Evolutionary conservation across 371 early-diverging fungal genomes (phyloP), one percentile per base, ranked within the genome.

Genomic region (Dinochytrium kinnereticum): DNA sequence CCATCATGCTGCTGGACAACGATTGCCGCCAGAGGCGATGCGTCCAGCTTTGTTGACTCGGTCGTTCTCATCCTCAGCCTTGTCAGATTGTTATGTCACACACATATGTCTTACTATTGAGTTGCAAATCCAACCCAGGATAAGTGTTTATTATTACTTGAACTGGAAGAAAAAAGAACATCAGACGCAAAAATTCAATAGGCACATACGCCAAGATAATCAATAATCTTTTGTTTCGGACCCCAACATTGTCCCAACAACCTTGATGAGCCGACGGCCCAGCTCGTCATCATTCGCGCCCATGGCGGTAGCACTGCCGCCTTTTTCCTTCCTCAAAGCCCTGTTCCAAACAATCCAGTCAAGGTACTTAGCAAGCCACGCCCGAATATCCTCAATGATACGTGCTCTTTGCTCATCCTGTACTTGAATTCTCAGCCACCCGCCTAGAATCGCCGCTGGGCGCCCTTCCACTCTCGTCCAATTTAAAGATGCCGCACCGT

Each of bases 271-370:
- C 55, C 24, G 5, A 21, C 5, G 7, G 17, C 55, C 55, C 7
- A 53, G 5, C 24, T 53, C 55, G 10, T 53, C 55, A 26, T 53
- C 55, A 19, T 19, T 53, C n/a, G 5, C 26, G 49, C 57, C 10
- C 36, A 34, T 7, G 13, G 30, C 61, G 34, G 13, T 36, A 33
- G 10, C 61, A 15, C 30, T 10, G 17, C 30, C 57, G 15, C 57
- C 26, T 36, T 34, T 61, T 34, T 61, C 61, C 34, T 61, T 61
- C 61, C 36, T 61, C 61, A 61, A 34, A 3, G 74, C 69, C 36
- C 72, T 51, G 40, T 50, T 59, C 80, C 76, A 76, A 37, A 82
- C 64, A 61, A 68, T 68, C 79, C 79, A 82, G 49, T 78, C 75
- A 59, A 82, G 44, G 53, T 80, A 82, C 68, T 34, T 39, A 7